These are phyloP conservation scores for Mycena venus DNA, from an alignment of 768 basidiomycete genomes.

Conservation along the genomic window DNA sequence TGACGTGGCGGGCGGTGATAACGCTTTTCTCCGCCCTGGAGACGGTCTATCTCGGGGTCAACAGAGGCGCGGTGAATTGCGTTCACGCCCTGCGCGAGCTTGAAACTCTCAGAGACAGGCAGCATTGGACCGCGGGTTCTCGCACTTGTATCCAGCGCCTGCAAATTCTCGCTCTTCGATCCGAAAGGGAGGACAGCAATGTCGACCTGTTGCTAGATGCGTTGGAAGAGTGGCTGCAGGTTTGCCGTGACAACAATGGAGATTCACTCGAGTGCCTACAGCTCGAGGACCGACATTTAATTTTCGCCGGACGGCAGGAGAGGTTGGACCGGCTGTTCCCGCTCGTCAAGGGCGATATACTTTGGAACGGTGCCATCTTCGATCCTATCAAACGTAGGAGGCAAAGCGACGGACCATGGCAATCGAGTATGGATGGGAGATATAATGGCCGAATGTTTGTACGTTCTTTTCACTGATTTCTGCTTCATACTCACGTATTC, in stretches of 20 bases:
- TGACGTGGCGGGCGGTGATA: not conserved
- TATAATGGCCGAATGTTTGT: too few species aligned
- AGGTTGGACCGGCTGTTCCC: not conserved
- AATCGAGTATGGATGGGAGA: not conserved
- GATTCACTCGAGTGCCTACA: not conserved
- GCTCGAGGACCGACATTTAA: not conserved
- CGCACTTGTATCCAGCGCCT: not conserved
- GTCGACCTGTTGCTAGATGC: not conserved
- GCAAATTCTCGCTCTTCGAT: not conserved
- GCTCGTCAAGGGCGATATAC: not conserved
- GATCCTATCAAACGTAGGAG: not conserved
- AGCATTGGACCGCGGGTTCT: not conserved
- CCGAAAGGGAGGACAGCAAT: not conserved
- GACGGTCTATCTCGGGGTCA: not conserved
- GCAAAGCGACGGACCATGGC: not conserved
- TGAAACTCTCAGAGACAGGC: not conserved
- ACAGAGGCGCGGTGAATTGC: not conserved
- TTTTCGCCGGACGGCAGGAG: not conserved
- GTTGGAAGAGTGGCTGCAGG: not conserved
- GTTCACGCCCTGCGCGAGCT: not conserved
- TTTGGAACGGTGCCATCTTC: not conserved
- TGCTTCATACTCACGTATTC: too few species aligned
- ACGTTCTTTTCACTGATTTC: too few species aligned
- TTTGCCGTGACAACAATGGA: not conserved
- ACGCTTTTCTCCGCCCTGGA: conserved; percentile 10